Evolutionary conservation across 2,329 filamentous ascomycete genomes (phyloP), one percentile per base, ranked within the genome.

Genomic region (Eutypa lata): DNA sequence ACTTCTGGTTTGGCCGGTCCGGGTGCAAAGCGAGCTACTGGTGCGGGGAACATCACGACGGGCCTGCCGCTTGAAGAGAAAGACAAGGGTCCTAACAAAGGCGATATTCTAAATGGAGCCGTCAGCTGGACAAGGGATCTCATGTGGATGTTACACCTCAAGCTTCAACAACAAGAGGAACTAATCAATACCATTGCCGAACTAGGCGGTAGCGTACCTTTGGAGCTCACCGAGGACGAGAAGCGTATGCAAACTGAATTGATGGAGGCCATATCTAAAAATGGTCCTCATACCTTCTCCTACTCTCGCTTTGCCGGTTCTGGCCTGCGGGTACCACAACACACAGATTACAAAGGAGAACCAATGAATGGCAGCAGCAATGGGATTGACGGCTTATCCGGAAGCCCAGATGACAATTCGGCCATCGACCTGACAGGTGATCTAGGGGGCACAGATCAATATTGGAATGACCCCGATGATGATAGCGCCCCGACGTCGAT

Each of bases 11-110:
- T 97, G 51, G 92, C 91, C 49, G 91, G 91, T 16, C 90, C 90
- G 22, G 89, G 87, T 58, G 91, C 90, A 40, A 84, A 91, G 58
- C 86, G 92, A 57, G 91, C 91, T 28, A 84, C 88, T 31, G 84
- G 87, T 49, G 79, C 86, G 7, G 89, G 89, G 37, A 95, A 89
- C 67, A 97, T 97, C 64, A 96, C 91, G 6, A 93, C 93, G 59
- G 91, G 92, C 14, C 81, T 97, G 28, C 93, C 94, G 0, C 82
- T 96, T 35, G 94, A 99, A 64, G 94, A 97, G 61, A 97, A 97
- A 70, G 94, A 99, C 74, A 97, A 97, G 69, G 94, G 94, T 0
- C 94, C 94, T 6, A 97, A 97, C 78, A 99, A 99, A 75, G 94
- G 94, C 47, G 94, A 99, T 64, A 97, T 99, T 54, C 86, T 99